Percentiles rank a stretch among this genome's conserved stretches.
These are phyloP conservation scores for Saccharomycopsis crataegensis DNA, from an alignment of 1,139 yeast species.

Conservation along the genomic window DNA sequence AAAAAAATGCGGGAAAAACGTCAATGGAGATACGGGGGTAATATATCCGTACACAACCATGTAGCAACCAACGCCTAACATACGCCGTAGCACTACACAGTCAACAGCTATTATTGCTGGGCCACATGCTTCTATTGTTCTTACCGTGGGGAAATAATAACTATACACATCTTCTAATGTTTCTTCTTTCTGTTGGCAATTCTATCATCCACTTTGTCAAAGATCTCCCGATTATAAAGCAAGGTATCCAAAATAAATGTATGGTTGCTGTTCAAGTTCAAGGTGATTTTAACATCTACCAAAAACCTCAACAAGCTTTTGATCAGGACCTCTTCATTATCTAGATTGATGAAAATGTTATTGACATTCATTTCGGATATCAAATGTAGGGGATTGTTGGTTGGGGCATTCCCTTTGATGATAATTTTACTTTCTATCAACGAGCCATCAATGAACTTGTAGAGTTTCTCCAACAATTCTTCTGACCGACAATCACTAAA, in stretches of 20 bases:
- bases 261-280: constrained; percentile 39
- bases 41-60: no score
- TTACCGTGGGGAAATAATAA: no score
- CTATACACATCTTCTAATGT: not conserved
- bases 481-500: constrained; percentile 9
- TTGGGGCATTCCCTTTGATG: not conserved
- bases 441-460: constrained; percentile 11
- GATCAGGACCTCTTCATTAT: constrained; percentile 24
- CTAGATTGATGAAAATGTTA: constrained; percentile 28
- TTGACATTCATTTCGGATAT: not conserved
- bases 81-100: no score
- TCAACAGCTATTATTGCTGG: no score
- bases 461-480: constrained; percentile 7
- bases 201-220: constrained; percentile 30
- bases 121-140: no score
- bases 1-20: no score
- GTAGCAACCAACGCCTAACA: no score
- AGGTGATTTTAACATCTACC: constrained; percentile 32
- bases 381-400: no score
- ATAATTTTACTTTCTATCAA: not conserved
- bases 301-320: constrained; percentile 33
- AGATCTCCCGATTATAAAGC: constrained; percentile 31
- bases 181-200: constrained; percentile 10
- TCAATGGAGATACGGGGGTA: no score
- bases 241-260: constrained; percentile 37